Percentiles rank a stretch among this genome's conserved stretches.
Evolutionary conservation across 192 early-diverging fungal genomes (phyloP).

Genomic region (Mortierella antarctica): DNA sequence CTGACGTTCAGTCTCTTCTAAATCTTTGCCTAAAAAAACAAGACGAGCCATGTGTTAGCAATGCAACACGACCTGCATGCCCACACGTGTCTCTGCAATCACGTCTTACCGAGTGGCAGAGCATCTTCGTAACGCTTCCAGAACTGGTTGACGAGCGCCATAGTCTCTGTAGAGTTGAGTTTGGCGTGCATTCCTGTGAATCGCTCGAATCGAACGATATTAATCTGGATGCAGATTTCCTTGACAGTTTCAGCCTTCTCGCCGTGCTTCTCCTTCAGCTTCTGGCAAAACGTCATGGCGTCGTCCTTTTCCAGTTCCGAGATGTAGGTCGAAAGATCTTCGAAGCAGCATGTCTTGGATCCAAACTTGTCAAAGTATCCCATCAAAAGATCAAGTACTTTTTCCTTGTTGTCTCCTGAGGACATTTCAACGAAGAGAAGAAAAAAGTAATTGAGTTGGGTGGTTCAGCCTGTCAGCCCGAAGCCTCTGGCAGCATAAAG

Average conservation of each 20-base stretch:
- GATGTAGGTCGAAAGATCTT: conserved; percentile 76
- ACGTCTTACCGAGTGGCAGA: conserved; percentile 30
- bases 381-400: conserved; percentile 54
- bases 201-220: conserved; percentile 27
- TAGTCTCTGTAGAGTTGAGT: conserved; percentile 23
- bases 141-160: conserved; percentile 39
- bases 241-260: conserved; percentile 53
- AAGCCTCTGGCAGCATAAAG: not conserved
- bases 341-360: conserved; percentile 74
- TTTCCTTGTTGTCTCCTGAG: conserved; percentile 26
- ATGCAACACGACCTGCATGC: no score
- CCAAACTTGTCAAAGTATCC: conserved; percentile 74
- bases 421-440: not conserved
- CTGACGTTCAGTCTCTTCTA: conserved; percentile 80
- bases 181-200: conserved; percentile 24
- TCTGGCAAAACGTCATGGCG: conserved; percentile 49
- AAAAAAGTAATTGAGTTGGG: not conserved
- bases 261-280: conserved; percentile 32
- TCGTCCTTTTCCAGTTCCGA: conserved; percentile 33
- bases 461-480: no score
- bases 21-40: conserved; percentile 51
- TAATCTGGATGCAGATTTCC: conserved; percentile 48
- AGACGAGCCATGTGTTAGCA: conserved; percentile 6
- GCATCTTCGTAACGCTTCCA: conserved; percentile 51
- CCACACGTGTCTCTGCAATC: no score